Conservation (phyloP, 805 yeast species). For the Candida tammaniensis region DNA sequence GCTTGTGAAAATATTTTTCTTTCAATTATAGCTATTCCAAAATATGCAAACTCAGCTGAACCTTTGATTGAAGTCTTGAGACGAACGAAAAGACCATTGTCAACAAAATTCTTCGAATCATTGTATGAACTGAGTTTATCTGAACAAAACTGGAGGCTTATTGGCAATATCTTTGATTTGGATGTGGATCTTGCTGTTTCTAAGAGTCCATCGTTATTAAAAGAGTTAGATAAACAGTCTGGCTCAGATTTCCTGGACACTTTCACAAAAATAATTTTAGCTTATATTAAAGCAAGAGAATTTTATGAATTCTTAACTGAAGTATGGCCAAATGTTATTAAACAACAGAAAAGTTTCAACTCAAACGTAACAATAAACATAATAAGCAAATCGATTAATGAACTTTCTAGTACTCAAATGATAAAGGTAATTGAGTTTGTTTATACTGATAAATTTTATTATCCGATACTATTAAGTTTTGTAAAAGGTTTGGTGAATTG, state of each 20-base stretch:
- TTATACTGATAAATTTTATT: background rate
- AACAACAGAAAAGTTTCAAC: too few relatives aligned
- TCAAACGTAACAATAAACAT: too few relatives aligned
- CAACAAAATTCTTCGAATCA: constrained; percentile 47
- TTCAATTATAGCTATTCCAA: constrained; percentile 28
- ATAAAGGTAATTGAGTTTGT: constrained; percentile 6
- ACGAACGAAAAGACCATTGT: constrained; percentile 49
- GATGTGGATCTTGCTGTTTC: constrained; percentile 59
- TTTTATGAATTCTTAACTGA: constrained; percentile 43
- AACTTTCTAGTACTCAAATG: constrained; percentile 48
- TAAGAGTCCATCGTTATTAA: constrained; percentile 15
- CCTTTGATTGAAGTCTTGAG: constrained; percentile 46
- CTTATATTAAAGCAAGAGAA: constrained; percentile 59
- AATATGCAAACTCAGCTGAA: constrained; percentile 41
- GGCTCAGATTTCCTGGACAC: background rate
- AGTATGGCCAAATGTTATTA: constrained; percentile 40
- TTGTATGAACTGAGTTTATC: constrained; percentile 33
- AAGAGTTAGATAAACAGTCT: background rate
- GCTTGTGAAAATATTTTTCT: constrained; percentile 49
- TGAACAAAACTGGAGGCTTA: constrained; percentile 40
- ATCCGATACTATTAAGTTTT: constrained; percentile 14
- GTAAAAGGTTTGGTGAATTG: constrained; percentile 42
- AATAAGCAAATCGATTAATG: constrained; percentile 40
- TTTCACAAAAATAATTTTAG: constrained; percentile 29
- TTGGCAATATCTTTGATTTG: constrained; percentile 47